These are phyloP conservation scores for Neurospora terricola DNA, from an alignment of 495 filamentous ascomycete species.

Conservation along the genomic window DNA sequence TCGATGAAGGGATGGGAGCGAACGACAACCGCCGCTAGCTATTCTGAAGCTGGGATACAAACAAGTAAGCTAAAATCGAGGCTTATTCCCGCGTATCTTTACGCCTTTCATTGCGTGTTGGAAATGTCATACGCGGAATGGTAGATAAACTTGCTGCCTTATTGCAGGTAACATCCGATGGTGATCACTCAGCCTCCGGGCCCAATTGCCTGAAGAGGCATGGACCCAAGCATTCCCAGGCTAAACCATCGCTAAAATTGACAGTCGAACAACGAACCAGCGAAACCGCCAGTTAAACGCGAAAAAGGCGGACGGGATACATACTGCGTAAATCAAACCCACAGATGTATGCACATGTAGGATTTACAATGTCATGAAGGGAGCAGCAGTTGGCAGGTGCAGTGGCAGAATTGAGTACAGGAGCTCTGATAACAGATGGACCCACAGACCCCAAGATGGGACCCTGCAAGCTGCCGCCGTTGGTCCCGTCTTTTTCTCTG, in stretches of 20 bases:
- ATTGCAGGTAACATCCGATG: background rate
- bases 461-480: background rate
- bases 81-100: background rate
- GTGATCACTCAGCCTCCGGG: background rate
- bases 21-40: background rate
- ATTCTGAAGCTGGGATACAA: background rate
- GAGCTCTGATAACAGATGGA: background rate
- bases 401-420: background rate
- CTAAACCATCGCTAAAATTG: background rate
- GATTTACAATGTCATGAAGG: background rate
- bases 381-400: background rate
- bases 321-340: background rate
- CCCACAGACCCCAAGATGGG: background rate
- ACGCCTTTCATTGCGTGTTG: background rate
- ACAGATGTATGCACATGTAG: background rate
- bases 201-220: background rate
- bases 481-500: background rate
- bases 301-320: background rate
- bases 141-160: background rate
- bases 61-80: background rate
- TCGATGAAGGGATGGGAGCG: background rate
- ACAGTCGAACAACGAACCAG: background rate
- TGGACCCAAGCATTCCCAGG: background rate
- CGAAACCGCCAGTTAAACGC: background rate
- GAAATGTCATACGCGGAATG: background rate